Conservation (phyloP, 305 asterid species). For the Nicotiana rustica region DNA sequence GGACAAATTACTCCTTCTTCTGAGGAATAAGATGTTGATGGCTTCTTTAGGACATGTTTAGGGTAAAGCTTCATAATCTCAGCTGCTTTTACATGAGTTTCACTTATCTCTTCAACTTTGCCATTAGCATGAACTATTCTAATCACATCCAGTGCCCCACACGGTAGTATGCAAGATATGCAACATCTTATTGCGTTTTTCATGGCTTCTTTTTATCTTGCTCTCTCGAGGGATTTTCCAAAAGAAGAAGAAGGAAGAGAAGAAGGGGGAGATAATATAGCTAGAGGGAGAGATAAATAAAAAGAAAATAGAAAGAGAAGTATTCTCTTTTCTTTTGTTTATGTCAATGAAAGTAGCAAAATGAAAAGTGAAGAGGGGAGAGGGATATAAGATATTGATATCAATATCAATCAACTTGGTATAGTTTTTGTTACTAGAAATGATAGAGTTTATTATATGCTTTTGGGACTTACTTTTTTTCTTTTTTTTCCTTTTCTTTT, state of each 20-base stretch:
- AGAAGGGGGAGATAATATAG: not conserved
- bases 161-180: conserved; percentile 98
- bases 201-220: conserved; percentile 48
- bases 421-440: conserved; percentile 35
- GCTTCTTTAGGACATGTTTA: conserved; percentile 85
- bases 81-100: conserved; percentile 61
- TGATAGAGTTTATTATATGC: conserved; percentile 50
- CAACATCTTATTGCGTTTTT: conserved; percentile 81
- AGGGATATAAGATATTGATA: conserved; percentile 24
- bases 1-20: conserved; percentile 60
- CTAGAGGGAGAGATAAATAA: not conserved
- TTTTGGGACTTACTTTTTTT: conserved; percentile 35
- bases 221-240: conserved; percentile 36
- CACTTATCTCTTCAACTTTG: conserved; percentile 80
- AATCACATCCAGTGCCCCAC: conserved; percentile 92
- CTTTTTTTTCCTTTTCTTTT: too few relatives aligned
- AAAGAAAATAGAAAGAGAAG: conserved; percentile 33
- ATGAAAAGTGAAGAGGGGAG: conserved; percentile 24
- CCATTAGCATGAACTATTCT: conserved; percentile 92
- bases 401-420: conserved; percentile 10
- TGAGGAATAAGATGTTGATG: conserved; percentile 59
- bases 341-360: conserved; percentile 8
- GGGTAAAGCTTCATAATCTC: conserved; percentile 86
- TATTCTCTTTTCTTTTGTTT: conserved; percentile 39
- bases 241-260: conserved; percentile 11